These are phyloP conservation scores for Hirsutella rhossiliensis DNA, from an alignment of 2,329 filamentous ascomycete species.

Conservation along the genomic window DNA sequence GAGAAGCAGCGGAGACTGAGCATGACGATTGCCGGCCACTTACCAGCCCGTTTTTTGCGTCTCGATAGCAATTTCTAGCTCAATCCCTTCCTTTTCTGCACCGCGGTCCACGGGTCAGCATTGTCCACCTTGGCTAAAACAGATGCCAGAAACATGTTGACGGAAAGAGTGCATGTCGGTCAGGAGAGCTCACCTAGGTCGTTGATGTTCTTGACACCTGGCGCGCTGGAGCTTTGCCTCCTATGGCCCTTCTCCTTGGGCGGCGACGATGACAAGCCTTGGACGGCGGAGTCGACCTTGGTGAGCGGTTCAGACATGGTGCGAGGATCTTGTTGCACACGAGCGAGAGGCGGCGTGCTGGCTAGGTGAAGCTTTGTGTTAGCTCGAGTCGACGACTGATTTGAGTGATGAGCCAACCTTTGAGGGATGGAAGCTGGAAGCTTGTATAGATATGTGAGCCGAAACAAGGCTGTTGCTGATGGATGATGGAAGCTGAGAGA, in stretches of 20 bases:
- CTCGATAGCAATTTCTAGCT: constrained; percentile 64
- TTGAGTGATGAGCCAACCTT: neutral
- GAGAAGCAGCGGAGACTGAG: neutral
- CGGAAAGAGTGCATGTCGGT: too few relatives aligned
- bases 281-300: constrained; percentile 87
- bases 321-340: neutral
- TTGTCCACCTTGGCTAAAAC: too few relatives aligned
- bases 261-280: constrained; percentile 60
- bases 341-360: constrained; percentile 1
- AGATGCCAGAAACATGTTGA: too few relatives aligned
- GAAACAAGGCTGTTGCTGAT: neutral
- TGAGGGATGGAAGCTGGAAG: neutral
- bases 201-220: constrained; percentile 62
- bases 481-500: neutral
- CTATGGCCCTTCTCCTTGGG: constrained; percentile 55
- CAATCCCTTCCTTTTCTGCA: constrained; percentile 60
- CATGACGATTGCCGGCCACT: constrained; percentile 17
- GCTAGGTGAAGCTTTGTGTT: neutral
- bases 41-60: constrained; percentile 86
- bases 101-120: neutral
- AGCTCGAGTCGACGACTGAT: neutral
- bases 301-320: constrained; percentile 46
- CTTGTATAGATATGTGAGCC: too few relatives aligned
- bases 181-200: constrained; percentile 74
- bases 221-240: constrained; percentile 59